These are phyloP conservation scores for Huntiella abstrusa DNA, from an alignment of 2,329 filamentous ascomycete species.

Conservation along the genomic window DNA sequence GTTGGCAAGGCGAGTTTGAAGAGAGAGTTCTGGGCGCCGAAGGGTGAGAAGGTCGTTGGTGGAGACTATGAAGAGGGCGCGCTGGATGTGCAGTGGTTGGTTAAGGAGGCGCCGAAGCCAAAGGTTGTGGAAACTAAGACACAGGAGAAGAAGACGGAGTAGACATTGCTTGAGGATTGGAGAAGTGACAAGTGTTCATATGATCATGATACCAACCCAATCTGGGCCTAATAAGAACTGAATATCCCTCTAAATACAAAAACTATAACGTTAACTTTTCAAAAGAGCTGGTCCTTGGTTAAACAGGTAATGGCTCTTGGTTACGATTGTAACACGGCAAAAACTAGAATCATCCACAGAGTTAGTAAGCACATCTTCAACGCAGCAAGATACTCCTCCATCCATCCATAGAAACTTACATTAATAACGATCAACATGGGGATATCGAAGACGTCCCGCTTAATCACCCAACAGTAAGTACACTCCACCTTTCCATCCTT, in stretches of 20 bases:
- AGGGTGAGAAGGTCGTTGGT: conserved; percentile 19
- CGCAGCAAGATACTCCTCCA: background rate
- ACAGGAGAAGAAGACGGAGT: background rate
- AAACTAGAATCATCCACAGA: conserved; percentile 24
- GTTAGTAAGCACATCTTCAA: background rate
- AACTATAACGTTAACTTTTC: background rate
- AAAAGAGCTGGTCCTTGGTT: conserved; percentile 10
- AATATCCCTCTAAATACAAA: background rate
- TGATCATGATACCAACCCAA: background rate
- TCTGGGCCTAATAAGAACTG: background rate
- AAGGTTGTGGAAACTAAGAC: conserved; percentile 1
- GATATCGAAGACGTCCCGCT: conserved; percentile 92
- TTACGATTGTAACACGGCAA: conserved; percentile 40
- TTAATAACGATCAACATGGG: conserved; percentile 98
- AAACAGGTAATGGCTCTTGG: conserved; percentile 37
- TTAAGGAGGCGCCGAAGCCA: conserved; percentile 15
- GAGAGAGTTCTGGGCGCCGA: conserved; percentile 39
- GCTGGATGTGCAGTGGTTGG: conserved; percentile 23
- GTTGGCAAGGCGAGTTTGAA: conserved; percentile 58
- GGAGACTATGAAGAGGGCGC: conserved; percentile 15
- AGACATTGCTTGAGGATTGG: background rate
- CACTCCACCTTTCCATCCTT: conserved; percentile 85
- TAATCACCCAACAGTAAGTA: conserved; percentile 92
- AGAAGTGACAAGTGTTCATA: background rate
- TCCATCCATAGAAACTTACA: conserved; percentile 38